phyloP scores from a whole-genome alignment of 1,139 yeast genomes.

The Magnusiomyces tetraspermus region DNA sequence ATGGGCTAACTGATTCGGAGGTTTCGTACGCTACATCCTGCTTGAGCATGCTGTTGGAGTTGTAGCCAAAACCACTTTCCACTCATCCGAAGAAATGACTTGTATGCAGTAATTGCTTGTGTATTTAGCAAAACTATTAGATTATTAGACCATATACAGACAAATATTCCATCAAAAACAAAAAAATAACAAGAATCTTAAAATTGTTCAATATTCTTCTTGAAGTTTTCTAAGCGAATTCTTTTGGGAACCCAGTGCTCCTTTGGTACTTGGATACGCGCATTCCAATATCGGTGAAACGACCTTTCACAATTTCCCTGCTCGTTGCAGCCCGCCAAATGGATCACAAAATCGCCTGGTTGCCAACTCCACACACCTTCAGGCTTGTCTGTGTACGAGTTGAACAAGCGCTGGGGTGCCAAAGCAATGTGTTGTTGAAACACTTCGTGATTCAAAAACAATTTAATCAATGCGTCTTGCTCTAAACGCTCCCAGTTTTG shows the following conservation, averaged over 20 bases:
- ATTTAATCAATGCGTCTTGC: constrained; percentile 17
- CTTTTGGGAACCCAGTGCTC: background rate
- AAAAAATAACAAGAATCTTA: too few species aligned
- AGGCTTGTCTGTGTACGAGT: constrained; percentile 19
- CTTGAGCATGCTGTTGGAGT: too few species aligned
- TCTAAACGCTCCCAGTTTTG: constrained; percentile 17
- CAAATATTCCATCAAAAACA: too few species aligned
- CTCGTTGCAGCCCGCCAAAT: constrained; percentile 24
- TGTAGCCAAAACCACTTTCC: too few species aligned
- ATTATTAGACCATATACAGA: too few species aligned
- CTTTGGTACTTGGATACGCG: constrained; percentile 1
- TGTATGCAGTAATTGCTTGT: too few species aligned
- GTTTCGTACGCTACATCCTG: too few species aligned
- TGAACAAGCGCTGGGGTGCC: constrained; percentile 21
- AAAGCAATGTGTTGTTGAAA: constrained; percentile 20
- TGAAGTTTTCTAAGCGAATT: too few species aligned
- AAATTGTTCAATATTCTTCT: too few species aligned
- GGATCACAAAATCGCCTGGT: constrained; percentile 25
- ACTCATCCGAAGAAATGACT: too few species aligned
- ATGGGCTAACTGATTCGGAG: too few species aligned
- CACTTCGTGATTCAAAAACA: constrained; percentile 11
- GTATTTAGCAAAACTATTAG: too few species aligned
- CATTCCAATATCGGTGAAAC: background rate
- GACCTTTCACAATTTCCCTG: constrained; percentile 7
- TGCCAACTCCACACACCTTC: constrained; percentile 19